Evolutionary conservation across 2,329 filamentous ascomycete species (phyloP).

Genomic region (Colletotrichum graminicola): DNA sequence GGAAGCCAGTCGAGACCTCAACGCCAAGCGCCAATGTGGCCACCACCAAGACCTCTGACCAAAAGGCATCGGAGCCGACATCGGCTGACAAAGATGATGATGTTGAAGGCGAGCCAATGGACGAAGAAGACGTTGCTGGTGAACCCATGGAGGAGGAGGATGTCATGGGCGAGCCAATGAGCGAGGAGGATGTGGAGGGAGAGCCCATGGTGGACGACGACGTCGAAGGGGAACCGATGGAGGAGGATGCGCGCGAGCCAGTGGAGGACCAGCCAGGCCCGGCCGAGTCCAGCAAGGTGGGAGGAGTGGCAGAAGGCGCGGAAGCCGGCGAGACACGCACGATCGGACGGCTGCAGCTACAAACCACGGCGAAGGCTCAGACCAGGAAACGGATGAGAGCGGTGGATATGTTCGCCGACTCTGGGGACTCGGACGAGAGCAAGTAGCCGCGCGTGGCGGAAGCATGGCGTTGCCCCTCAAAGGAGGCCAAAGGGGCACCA

Average conservation of each 20-base stretch:
- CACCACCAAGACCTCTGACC: not conserved
- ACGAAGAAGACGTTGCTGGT: slow-evolving; percentile 63
- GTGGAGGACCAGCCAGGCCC: slow-evolving; percentile 33
- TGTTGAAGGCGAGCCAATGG: slow-evolving; percentile 53
- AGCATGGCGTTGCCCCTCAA: not conserved
- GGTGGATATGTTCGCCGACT: slow-evolving; percentile 89
- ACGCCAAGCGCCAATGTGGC: slow-evolving; percentile 39
- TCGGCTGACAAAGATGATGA: slow-evolving; percentile 52
- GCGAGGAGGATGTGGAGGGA: slow-evolving; percentile 56
- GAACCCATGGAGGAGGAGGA: slow-evolving; percentile 59
- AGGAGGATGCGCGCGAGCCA: slow-evolving; percentile 54
- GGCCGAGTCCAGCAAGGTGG: slow-evolving; percentile 21
- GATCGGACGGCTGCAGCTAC: slow-evolving; percentile 44
- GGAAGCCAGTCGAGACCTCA: slow-evolving; percentile 63
- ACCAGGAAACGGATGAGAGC: slow-evolving; percentile 76
- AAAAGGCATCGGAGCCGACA: slow-evolving; percentile 35
- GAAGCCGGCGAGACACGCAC: slow-evolving; percentile 20
- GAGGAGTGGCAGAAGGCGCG: slow-evolving; percentile 42
- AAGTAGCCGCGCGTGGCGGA: slow-evolving; percentile 40
- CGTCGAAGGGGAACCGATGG: slow-evolving; percentile 61
- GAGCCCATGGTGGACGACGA: slow-evolving; percentile 61
- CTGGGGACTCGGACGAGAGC: slow-evolving; percentile 65
- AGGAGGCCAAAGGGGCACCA: slow-evolving; percentile 16
- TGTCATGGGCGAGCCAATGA: slow-evolving; percentile 55
- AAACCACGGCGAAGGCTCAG: slow-evolving; percentile 47